Evolutionary conservation across 768 basidiomycete species (phyloP).

Genomic region (Strobilomyces confusus): DNA sequence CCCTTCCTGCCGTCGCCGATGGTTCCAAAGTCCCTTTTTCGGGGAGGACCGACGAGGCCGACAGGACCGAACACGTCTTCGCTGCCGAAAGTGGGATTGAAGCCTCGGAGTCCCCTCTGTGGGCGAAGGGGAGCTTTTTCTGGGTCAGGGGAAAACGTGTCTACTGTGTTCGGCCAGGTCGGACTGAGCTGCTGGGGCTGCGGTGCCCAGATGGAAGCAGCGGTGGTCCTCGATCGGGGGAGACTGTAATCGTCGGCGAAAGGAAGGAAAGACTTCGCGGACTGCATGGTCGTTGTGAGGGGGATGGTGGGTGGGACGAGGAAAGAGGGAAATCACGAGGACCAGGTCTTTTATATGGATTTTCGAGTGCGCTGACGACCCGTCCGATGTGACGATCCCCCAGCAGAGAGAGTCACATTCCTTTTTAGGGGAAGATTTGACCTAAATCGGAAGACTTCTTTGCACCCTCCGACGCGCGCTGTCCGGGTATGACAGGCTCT

Average conservation of each 20-base stretch:
- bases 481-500: constrained; percentile 26
- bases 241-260: constrained; percentile 40
- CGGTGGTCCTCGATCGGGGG: constrained; percentile 37
- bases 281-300: constrained; percentile 23
- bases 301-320: constrained; percentile 40
- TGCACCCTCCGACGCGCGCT: constrained; percentile 23
- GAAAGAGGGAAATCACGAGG: constrained; percentile 35
- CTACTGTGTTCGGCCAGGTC: constrained; percentile 66
- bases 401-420: constrained; percentile 27
- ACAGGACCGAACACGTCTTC: constrained; percentile 69
- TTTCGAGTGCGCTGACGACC: constrained; percentile 20
- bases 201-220: constrained; percentile 78
- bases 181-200: constrained; percentile 65
- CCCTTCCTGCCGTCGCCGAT: constrained; percentile 79
- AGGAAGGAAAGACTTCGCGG: constrained; percentile 28
- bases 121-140: constrained; percentile 37
- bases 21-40: constrained; percentile 58
- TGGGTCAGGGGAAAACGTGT: constrained; percentile 53
- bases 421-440: constrained; percentile 30
- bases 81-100: constrained; percentile 28
- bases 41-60: constrained; percentile 33
- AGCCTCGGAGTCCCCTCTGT: constrained; percentile 25
- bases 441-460: constrained; percentile 29
- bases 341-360: constrained; percentile 33
- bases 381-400: constrained; percentile 31